phyloP scores from a whole-genome alignment of 192 early-diverging fungal species.

The Backusella tuberculispora region DNA sequence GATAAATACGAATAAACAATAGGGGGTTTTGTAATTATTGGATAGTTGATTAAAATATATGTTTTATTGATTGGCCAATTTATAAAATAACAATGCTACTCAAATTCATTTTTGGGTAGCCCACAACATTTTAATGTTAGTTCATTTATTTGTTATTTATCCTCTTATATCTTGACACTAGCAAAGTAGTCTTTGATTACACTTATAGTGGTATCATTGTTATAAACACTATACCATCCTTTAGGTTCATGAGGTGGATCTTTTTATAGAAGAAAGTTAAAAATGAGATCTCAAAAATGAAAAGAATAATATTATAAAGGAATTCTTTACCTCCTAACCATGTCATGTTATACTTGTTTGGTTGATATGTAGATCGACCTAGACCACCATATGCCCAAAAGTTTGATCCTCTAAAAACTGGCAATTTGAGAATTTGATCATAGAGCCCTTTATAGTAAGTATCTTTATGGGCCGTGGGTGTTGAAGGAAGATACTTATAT shows the following conservation, averaged over 20 bases:
- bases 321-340: conserved; percentile 43
- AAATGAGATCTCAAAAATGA: too few relatives aligned
- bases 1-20: too few relatives aligned
- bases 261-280: not conserved
- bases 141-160: not conserved
- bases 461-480: conserved; percentile 56
- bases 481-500: conserved; percentile 50
- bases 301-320: not conserved
- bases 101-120: not conserved
- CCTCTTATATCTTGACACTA: not conserved
- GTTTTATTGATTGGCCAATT: too few relatives aligned
- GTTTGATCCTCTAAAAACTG: conserved; percentile 47
- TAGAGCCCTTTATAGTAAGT: conserved; percentile 53
- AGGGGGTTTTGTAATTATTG: too few relatives aligned
- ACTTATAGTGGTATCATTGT: conserved; percentile 46
- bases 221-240: conserved; percentile 70
- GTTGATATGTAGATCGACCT: conserved; percentile 46
- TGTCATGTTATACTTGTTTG: conserved; percentile 47
- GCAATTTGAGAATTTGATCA: conserved; percentile 37
- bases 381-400: conserved; percentile 72
- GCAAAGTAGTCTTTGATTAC: conserved; percentile 23
- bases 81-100: not conserved
- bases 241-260: conserved; percentile 44
- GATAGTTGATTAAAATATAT: too few relatives aligned
- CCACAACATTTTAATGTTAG: conserved; percentile 2